A percentile compares a stretch with the other conserved stretches of the same genome.
Evolutionary conservation across 129 eudicot species (phyloP).

Genomic region (Flaveria bidentis): DNA sequence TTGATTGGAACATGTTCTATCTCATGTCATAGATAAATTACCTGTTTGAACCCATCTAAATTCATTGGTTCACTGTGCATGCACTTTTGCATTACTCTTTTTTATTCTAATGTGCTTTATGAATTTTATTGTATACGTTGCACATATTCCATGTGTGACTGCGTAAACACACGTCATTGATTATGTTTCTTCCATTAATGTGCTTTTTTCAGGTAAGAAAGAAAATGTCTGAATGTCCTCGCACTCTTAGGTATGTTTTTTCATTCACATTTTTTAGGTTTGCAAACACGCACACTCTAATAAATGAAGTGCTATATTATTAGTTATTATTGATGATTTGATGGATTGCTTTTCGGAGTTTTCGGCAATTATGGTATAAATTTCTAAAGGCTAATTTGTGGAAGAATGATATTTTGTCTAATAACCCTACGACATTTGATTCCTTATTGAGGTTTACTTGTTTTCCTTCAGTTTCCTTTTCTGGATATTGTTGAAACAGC

Average conservation of each 20-base stretch:
- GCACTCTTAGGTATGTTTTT: constrained; percentile 60
- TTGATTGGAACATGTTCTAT: neutral
- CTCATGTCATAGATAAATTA: neutral
- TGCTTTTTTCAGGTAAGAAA: constrained; percentile 57
- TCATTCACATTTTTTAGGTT: constrained; percentile 16
- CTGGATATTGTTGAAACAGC: neutral
- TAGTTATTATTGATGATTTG: too few relatives aligned
- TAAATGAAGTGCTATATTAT: neutral
- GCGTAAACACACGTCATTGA: constrained; percentile 7
- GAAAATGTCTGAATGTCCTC: constrained; percentile 86
- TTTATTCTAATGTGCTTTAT: neutral
- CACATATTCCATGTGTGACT: constrained; percentile 3
- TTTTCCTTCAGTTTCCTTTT: neutral
- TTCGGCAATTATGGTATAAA: neutral
- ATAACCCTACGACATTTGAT: neutral
- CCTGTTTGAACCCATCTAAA: neutral
- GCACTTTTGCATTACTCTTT: neutral
- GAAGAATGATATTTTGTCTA: neutral
- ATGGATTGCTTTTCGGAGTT: neutral
- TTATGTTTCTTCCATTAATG: constrained; percentile 10
- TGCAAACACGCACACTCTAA: constrained; percentile 5
- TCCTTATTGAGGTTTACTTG: neutral
- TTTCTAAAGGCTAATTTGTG: neutral
- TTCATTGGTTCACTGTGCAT: neutral
- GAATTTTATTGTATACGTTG: neutral